Base-by-base conservation (phyloP, 2,329 filamentous ascomycete species). In the Fusarium multiceps region DNA sequence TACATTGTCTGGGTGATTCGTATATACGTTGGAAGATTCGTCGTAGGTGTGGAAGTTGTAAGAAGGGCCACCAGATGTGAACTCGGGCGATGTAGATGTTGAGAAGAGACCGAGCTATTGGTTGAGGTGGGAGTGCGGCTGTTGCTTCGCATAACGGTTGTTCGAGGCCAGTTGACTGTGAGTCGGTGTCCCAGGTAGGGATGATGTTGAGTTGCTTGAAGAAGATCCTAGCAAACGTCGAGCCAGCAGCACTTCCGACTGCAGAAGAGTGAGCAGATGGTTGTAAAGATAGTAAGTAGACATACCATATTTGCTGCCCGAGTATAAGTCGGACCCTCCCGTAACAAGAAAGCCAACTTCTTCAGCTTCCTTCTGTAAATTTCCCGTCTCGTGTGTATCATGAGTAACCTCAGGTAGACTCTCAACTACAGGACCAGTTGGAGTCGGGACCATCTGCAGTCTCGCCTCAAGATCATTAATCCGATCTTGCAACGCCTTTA, bases 211-310 rank as follows among this genome's bases (percentile, higher is more conserved):
- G 55, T 4, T 62, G 59, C 0, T 60, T 62, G 20, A 62, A 62
- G 55, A 62, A 62, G 3, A 62, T 62, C 2, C 59, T 62, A 2
- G 59, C 59, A 1, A 62, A 62, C 4, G 59, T 62, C 3, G 59
- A 62, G 2, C 59, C 59, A 9, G 59, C 59, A 3, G 59, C 59
- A 20, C 59, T 60, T 5, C 59, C 59, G 11, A 62, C 59, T 62
- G 6, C n/a, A n/a, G n/a, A n/a, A n/a, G n/a, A n/a, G n/a, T n/a
- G n/a, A n/a, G n/a, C n/a, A n/a, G n/a, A n/a, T n/a, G n/a, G n/a
- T n/a, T n/a, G n/a, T n/a, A n/a, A n/a, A n/a, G n/a, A n/a, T n/a
- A 1, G 11, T 28, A 1, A 13, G 5, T 28, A 1, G 14, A 32
- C 14, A 3, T 23, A 62, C 59, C 59, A 14, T 62, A 62, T 25